Conservation (phyloP, 257 asterid species). For the Ligustrum vulgare region DNA sequence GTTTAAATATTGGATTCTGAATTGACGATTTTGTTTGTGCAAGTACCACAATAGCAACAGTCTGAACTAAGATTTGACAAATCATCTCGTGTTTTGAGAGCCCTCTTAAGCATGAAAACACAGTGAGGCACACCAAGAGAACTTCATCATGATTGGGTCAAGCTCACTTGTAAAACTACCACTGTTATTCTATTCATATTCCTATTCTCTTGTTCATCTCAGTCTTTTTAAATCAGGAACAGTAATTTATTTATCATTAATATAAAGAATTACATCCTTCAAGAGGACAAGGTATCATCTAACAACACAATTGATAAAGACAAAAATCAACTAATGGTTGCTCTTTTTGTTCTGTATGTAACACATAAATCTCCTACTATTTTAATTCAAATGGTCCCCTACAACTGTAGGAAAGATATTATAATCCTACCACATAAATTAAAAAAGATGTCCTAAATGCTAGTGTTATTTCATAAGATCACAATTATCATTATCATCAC, state of each 20-base stretch:
- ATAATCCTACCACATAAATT: neutral
- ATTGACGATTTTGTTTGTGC: neutral
- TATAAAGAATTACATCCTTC: neutral
- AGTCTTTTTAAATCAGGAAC: neutral
- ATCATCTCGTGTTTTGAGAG: neutral
- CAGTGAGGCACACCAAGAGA: slow-evolving; percentile 9
- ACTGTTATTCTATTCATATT: neutral
- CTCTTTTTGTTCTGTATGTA: neutral
- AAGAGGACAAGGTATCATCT: neutral
- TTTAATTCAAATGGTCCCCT: neutral
- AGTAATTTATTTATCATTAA: neutral
- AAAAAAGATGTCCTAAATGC: neutral
- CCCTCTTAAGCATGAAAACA: slow-evolving; percentile 11
- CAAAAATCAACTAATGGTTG: neutral
- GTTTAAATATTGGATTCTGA: neutral
- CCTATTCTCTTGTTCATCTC: neutral
- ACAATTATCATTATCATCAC: neutral
- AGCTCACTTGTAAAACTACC: neutral
- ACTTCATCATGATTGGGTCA: slow-evolving; percentile 14
- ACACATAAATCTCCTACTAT: neutral
- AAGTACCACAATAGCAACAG: slow-evolving; percentile 1
- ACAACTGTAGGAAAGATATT: neutral
- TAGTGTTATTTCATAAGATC: neutral
- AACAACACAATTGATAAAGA: neutral
- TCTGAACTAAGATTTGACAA: neutral